Evolutionary conservation across 2,329 filamentous ascomycete genomes (phyloP).

Genomic region (Zasmidium angulare): DNA sequence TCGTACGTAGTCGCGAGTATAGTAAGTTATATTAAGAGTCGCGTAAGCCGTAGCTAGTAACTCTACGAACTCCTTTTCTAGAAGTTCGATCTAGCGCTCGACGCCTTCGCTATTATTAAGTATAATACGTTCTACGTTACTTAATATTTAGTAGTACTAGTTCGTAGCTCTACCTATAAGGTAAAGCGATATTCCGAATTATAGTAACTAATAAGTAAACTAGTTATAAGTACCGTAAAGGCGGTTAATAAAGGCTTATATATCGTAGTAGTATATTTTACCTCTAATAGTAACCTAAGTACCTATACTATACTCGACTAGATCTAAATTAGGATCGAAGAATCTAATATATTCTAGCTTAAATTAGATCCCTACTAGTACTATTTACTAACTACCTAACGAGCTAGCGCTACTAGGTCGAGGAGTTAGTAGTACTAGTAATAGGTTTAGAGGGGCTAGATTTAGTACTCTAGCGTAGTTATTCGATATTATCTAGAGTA

Average conservation of each 20-base stretch:
- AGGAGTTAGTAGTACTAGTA: too few species aligned
- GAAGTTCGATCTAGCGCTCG: not conserved
- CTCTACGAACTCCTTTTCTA: not conserved
- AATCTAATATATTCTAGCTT: not conserved
- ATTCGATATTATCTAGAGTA: too few species aligned
- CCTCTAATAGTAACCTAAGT: not conserved
- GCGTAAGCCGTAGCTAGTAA: not conserved
- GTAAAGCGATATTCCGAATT: not conserved
- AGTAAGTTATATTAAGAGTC: not conserved
- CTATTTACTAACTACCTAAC: too few species aligned
- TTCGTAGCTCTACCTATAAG: not conserved
- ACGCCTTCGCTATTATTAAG: not conserved
- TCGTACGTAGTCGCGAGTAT: not conserved
- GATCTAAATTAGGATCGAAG: not conserved
- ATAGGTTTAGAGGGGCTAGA: too few species aligned
- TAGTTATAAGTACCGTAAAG: not conserved
- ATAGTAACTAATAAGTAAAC: not conserved
- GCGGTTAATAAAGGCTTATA: not conserved
- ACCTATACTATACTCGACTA: not conserved
- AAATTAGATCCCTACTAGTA: too few species aligned
- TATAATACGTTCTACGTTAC: not conserved
- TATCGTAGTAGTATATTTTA: not conserved
- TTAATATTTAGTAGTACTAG: not conserved
- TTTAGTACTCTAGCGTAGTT: too few species aligned
- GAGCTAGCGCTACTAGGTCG: too few species aligned